Base-by-base conservation (phyloP, 164 flowering plant genomes). In the Chloranthus sessilifolius region DNA sequence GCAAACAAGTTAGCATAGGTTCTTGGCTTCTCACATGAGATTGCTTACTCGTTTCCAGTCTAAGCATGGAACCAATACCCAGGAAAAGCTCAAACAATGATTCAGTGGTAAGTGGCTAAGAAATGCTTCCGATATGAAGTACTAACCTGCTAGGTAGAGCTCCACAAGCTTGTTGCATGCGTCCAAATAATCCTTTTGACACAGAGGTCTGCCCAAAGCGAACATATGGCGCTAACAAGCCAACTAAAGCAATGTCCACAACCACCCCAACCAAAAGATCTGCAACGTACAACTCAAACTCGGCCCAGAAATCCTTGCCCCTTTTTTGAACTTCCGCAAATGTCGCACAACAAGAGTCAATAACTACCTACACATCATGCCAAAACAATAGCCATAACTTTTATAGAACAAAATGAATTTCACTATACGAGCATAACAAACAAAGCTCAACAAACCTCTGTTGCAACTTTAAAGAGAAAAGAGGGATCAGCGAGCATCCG, bases 261-360 rank as follows among this genome's bases (percentile, higher is more conserved):
- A 79, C 94, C 19, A 80, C 52, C 22, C 97, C 97, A 53, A 89
- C 95, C 63, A 83, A 71, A 47, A 86, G 77, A 71, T 89, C 97
- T 0, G 97, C 97, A 55, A 61, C 66, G 63, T 82, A 92, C 70
- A 92, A 69, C 72, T 92, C 99, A 73, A 88, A 92, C 47, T 92
- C 96, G 6, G 88, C 60, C 96, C 99, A 92, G 56, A 92, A 92
- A 55, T 92, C 89, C 63, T 92, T 78, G 12, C 96, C 99, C 52
- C 99, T 79, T 59, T 88, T 88, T 49, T 84, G 92, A 63, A 82
- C 75, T 77, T 92, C 96, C 5, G 95, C 99, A 73, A 84, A 78
- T 29, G 99, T 92, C 36, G 97, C 99, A 74, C 96, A 92, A 60
- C 87, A 78, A 56, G 99, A 80, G 68, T 92, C 96, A 55, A 92